These are phyloP conservation scores for Coemansia asiatica DNA, from an alignment of 192 early-diverging fungal genomes.

Conservation along the genomic window DNA sequence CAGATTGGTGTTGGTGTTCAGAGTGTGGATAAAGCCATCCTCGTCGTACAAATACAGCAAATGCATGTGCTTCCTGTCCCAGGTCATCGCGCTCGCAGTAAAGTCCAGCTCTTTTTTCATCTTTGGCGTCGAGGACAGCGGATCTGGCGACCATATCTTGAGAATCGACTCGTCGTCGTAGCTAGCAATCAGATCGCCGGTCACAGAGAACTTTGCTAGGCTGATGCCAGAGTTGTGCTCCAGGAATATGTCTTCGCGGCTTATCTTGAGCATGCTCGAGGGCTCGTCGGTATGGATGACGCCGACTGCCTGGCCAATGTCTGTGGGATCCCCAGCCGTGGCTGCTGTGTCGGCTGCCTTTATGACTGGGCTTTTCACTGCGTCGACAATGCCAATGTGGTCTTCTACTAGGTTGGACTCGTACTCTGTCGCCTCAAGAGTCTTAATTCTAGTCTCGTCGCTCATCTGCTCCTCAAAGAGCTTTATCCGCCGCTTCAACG, in stretches of 20 bases:
- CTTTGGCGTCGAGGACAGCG: slow-evolving; percentile 30
- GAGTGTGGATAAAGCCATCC: slow-evolving; percentile 44
- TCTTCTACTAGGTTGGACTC: slow-evolving; percentile 37
- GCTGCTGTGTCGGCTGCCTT: slow-evolving; percentile 1
- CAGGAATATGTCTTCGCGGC: slow-evolving; percentile 53
- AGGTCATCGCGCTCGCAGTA: slow-evolving; percentile 48
- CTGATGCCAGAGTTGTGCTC: slow-evolving; percentile 53
- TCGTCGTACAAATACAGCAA: slow-evolving; percentile 53
- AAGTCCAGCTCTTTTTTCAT: slow-evolving; percentile 55
- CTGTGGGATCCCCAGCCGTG: not conserved
- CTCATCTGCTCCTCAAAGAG: slow-evolving; percentile 33
- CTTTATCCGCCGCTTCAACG: slow-evolving; percentile 26
- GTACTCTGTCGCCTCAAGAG: slow-evolving; percentile 13
- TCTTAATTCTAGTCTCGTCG: slow-evolving; percentile 46
- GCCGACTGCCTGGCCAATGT: slow-evolving; percentile 13
- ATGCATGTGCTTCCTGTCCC: slow-evolving; percentile 49
- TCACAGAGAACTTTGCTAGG: slow-evolving; percentile 44
- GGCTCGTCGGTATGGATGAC: slow-evolving; percentile 29
- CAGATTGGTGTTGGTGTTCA: slow-evolving; percentile 50
- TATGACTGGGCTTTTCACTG: slow-evolving; percentile 16
- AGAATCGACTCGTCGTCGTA: slow-evolving; percentile 56
- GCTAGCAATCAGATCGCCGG: slow-evolving; percentile 52
- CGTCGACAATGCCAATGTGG: slow-evolving; percentile 35
- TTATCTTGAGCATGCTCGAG: slow-evolving; percentile 40
- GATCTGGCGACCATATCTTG: slow-evolving; percentile 52